A percentile compares a stretch with the other conserved stretches of the same genome.
These are phyloP conservation scores for Mycena haematopus DNA, from an alignment of 768 basidiomycete species.

Conservation along the genomic window DNA sequence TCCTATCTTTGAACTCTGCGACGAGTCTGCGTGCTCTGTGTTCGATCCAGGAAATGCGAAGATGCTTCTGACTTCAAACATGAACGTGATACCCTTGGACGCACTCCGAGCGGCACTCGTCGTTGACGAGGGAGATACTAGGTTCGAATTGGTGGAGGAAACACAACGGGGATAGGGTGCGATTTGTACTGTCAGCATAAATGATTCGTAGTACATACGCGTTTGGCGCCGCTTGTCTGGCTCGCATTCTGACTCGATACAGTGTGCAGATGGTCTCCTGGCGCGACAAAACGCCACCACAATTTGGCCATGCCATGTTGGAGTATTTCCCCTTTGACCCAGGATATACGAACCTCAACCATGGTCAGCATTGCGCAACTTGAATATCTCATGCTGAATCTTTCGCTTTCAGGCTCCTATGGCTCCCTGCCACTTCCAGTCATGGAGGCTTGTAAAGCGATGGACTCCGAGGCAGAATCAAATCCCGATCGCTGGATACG, in stretches of 20 bases:
- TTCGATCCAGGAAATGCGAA: too few species aligned
- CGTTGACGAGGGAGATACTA: too few species aligned
- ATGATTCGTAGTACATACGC: too few species aligned
- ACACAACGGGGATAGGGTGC: too few species aligned
- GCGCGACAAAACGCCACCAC: slow-evolving; percentile 34
- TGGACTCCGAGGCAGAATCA: slow-evolving; percentile 47
- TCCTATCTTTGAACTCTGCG: too few species aligned
- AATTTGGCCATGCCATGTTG: slow-evolving; percentile 52
- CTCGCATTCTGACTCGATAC: not conserved
- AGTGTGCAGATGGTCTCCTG: slow-evolving; percentile 6
- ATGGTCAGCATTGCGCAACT: slow-evolving; percentile 41
- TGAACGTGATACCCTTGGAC: too few species aligned
- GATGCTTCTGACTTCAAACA: too few species aligned
- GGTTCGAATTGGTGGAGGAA: too few species aligned
- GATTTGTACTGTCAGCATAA: too few species aligned
- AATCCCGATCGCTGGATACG: slow-evolving; percentile 59
- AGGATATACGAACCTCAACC: slow-evolving; percentile 47
- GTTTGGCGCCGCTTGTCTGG: not conserved
- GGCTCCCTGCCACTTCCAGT: slow-evolving; percentile 59
- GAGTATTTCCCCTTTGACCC: slow-evolving; percentile 54
- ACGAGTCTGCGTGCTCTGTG: too few species aligned
- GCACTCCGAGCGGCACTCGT: too few species aligned
- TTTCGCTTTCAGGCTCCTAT: slow-evolving; percentile 49
- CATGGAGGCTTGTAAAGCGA: slow-evolving; percentile 42
- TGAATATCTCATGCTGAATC: slow-evolving; percentile 3